Evolutionary conservation across 345 rosid genomes (phyloP).

Genomic region (Gynandropsis gynandra): DNA sequence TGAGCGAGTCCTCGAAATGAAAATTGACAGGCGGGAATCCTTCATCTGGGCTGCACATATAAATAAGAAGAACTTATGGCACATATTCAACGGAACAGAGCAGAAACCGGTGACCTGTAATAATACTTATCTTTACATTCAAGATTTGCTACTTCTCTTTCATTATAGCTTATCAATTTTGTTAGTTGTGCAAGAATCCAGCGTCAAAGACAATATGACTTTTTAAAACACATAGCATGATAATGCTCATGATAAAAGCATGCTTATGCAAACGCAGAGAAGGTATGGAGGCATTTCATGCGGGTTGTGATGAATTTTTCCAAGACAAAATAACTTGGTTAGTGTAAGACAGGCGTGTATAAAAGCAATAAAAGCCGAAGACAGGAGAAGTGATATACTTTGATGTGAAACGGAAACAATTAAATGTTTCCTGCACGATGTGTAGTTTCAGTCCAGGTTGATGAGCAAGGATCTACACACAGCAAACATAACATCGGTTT

Average conservation of each 20-base stretch:
- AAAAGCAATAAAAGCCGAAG: not conserved
- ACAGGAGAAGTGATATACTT: constrained; percentile 40
- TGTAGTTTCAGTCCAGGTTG: constrained; percentile 49
- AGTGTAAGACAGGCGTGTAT: too few species aligned
- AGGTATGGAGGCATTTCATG: not conserved
- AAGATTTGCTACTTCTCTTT: not conserved
- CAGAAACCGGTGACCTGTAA: too few species aligned
- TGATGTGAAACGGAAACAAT: constrained; percentile 47
- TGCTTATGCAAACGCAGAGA: not conserved
- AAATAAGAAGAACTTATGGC: constrained; percentile 2
- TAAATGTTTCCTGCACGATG: constrained; percentile 51
- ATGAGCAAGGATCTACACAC: constrained; percentile 39
- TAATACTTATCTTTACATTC: not conserved
- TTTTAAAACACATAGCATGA: too few species aligned
- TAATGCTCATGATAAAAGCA: not conserved
- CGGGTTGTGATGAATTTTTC: too few species aligned
- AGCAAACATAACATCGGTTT: not conserved
- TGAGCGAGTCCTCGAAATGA: constrained; percentile 53
- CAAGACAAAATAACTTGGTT: not conserved
- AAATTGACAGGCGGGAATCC: constrained; percentile 66
- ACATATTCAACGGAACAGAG: not conserved
- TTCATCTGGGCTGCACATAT: constrained; percentile 49
- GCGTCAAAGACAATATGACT: too few species aligned
- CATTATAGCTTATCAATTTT: too few species aligned
- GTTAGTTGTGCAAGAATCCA: not conserved